Evolutionary conservation across 129 eudicot genomes (phyloP), one percentile per base, ranked within the genome.

Genomic region (Centella asiatica): DNA sequence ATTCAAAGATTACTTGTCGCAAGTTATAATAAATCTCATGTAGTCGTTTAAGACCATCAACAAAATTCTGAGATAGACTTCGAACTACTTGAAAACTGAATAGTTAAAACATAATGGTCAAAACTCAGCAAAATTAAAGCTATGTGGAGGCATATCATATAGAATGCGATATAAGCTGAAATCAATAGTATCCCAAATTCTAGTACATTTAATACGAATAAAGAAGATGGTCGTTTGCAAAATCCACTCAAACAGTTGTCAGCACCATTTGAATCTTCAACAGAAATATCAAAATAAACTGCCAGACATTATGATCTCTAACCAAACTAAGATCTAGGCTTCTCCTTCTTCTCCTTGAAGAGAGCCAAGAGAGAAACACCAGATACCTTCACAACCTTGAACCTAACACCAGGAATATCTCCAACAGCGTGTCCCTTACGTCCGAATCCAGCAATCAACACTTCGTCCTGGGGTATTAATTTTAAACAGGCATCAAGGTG

Each of bases 331-430:
- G 69, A 65, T 37, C 69, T 34, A 6, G 69, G 69, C 69, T 65
- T 65, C 69, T 65, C 69, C 69, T 65, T 65, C 44, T 65, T 65
- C 69, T 65, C 69, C 69, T 65, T 65, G 37, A 65, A 65, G 48
- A 76, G 68, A 27, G 81, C 81, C 57, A 76, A 46, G 25, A 76
- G 77, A 20, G 81, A 76, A 20, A 71, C 81, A 64, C 81, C 81
- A 2, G 81, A 72, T 18, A 76, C 81, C 77, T 76, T 76, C 60
- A 76, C 81, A 60, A 76, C 81, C 77, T 76, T 76, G 17, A 76
- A 76, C 58, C 81, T 56, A 54, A 76, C 81, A 25, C 81, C 81
- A 48, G 81, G 81, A 71, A 76, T 76, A 71, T 76, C 81, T 76
- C 81, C 81, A 0, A 76, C 81, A 9, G 81, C 81, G 29, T 76